Conservation (phyloP, 2,329 filamentous ascomycete species). For the Pseudogymnoascus verrucosus region DNA sequence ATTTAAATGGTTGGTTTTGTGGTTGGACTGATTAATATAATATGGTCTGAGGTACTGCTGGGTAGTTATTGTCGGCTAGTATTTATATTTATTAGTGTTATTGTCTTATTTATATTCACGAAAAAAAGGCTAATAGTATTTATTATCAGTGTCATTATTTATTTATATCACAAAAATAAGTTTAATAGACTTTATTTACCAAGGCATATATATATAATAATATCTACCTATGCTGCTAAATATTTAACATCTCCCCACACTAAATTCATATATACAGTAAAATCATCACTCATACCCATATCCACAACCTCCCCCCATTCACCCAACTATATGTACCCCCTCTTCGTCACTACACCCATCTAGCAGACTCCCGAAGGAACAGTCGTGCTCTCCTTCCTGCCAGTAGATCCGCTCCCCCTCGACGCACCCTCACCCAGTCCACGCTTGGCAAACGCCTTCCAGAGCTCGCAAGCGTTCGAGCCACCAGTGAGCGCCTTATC, state of each 20-base stretch:
- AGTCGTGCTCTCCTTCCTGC: not conserved
- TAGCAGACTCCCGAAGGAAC: not conserved
- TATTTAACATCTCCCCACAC: not conserved
- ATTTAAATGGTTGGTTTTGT: not conserved
- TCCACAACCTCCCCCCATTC: not conserved
- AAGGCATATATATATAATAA: not conserved
- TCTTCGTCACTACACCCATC: not conserved
- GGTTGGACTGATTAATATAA: not conserved
- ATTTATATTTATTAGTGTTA: not conserved
- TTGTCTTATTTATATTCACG: not conserved
- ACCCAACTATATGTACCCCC: not conserved
- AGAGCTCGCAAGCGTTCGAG: constrained; percentile 42
- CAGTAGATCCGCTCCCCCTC: not conserved
- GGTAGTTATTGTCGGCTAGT: not conserved
- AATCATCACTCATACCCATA: not conserved
- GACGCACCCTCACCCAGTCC: constrained; percentile 36
- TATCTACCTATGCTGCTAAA: not conserved
- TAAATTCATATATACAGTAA: not conserved
- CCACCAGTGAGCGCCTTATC: constrained; percentile 44
- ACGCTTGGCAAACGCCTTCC: constrained; percentile 49
- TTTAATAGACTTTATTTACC: not conserved
- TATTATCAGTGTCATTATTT: not conserved
- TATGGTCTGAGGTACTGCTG: not conserved
- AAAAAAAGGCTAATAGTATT: not conserved
- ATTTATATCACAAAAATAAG: not conserved